Base-by-base conservation (phyloP, 2,329 filamentous ascomycete species). In the Teratosphaeria nubilosa region DNA sequence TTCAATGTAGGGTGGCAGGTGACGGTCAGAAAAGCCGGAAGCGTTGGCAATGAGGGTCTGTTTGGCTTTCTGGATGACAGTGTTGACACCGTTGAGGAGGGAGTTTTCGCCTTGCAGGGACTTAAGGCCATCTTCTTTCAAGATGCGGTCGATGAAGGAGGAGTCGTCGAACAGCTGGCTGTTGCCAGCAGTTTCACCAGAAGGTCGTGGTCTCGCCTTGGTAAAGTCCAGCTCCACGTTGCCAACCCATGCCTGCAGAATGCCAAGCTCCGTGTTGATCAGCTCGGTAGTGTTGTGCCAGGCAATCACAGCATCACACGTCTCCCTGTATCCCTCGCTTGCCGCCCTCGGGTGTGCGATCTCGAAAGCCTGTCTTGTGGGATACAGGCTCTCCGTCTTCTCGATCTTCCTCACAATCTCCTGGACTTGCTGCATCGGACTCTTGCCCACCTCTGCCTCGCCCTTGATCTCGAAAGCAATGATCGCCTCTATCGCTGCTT, bases 231-330 rank as follows among this genome's bases (percentile, higher is more conserved):
- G 82, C 69, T 96, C 91, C 41, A 91, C 86, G 69, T 99, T 99
- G 57, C 94, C 94, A 27, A 99, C 94, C 94, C 94, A 99, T 62
- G 87, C 91, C 73, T 94, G 91, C 62, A 99, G 75, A 63, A 97
- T 91, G 14, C 86, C 85, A 59, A 99, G 82, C 72, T 99, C 90
- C 2, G 90, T 96, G 72, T 95, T 96, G 79, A 99, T 97, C 69
- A 96, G 85, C 70, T 92, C 86, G 32, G 91, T 96, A 55, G 91
- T 96, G 74, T 97, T 99, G 78, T 96, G 87, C 94, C 94, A 99
- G 2, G 92, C 86, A 61, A 96, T 85, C 64, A 99, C 87, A 54
- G 92, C 87, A 70, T 95, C 88, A 68, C 88, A 94, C 30, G 90
- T 90, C 61, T 91, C 86, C 61, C 82, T 80, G 74, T 91, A 99